Base-by-base conservation (phyloP, 192 early-diverging fungal species). In the Chytriomyces sp. region DNA sequence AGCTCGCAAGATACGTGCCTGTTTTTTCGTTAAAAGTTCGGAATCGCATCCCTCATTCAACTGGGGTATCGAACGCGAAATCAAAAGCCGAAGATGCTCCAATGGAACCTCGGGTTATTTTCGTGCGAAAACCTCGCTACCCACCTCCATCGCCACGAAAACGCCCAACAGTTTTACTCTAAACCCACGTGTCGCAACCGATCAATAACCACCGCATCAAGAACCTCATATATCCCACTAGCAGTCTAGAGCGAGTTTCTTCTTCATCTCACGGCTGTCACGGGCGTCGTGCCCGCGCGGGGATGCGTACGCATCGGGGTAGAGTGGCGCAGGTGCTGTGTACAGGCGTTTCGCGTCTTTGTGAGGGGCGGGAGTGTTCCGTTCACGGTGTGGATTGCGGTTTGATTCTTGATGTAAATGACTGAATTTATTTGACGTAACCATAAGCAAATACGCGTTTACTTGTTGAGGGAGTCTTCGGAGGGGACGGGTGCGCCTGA, bases 311-410 rank as follows among this genome's bases (percentile, higher is more conserved):
- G 52, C 17, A 33, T 68, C 6, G 65, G 55, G 34, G 65, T 68
- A 32, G 36, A 52, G 52, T 33, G 28, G n/a, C 52, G 52, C 7
- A 53, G 65, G 22, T 25, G 25, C 2, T 68, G 55, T 56, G 28
- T 68, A n/a, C 65, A 68, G 54, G 39, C 52, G 33, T 68, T 68
- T 38, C 7, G 65, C 31, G 54, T 68, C 7, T 68, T 68, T 68
- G 65, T 53, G 22, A 33, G 28, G 10, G 12, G 37, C 8, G 65
- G 65, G 34, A 68, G 52, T 25, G 65, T 68, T 31, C 65, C 65
- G 7, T 52, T 68, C 34, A 68, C 65, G 22, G 32, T 68, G 34
- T 55, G 52, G 65, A 55, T 31, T 53, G 65, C 55, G 8, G 26
- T 68, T 53, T 68, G 33, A 68, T 37, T n/a, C n/a, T n/a, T n/a